Evolutionary conservation across 805 yeast species (phyloP).

Genomic region (Komagataella pseudopastoris): DNA sequence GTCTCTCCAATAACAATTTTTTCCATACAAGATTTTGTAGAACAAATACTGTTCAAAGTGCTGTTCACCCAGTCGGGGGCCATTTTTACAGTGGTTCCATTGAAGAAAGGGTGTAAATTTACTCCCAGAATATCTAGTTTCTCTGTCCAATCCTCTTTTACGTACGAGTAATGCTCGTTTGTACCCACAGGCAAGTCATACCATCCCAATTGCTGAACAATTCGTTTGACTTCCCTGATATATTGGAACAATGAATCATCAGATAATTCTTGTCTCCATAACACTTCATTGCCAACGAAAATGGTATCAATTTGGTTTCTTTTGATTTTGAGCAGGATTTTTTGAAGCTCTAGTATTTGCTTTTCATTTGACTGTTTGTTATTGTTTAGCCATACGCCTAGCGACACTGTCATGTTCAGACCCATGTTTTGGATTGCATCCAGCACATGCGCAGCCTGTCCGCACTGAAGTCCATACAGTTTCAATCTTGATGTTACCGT

Average conservation of each 20-base stretch:
- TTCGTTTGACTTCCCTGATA: constrained; percentile 26
- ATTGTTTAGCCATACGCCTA: constrained; percentile 51
- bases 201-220: constrained; percentile 18
- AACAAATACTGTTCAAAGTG: constrained; percentile 14
- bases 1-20: constrained; percentile 42
- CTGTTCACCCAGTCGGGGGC: constrained; percentile 43
- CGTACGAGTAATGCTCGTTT: constrained; percentile 39
- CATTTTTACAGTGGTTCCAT: constrained; percentile 32
- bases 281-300: constrained; percentile 50
- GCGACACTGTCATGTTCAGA: constrained; percentile 39
- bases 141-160: constrained; percentile 23
- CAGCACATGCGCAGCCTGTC: constrained; percentile 37
- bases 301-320: constrained; percentile 32
- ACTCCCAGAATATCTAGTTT: constrained; percentile 47
- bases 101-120: constrained; percentile 56
- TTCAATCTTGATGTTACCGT: constrained; percentile 44
- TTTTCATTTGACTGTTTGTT: constrained; percentile 27
- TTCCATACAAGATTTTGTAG: background rate
- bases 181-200: constrained; percentile 45
- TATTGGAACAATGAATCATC: constrained; percentile 22
- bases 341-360: constrained; percentile 32
- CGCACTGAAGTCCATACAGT: constrained; percentile 49
- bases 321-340: constrained; percentile 28
- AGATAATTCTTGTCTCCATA: constrained; percentile 35
- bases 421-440: constrained; percentile 36